phyloP scores from a whole-genome alignment of 768 basidiomycete genomes.

The Leccinum olivaceopallidum region DNA sequence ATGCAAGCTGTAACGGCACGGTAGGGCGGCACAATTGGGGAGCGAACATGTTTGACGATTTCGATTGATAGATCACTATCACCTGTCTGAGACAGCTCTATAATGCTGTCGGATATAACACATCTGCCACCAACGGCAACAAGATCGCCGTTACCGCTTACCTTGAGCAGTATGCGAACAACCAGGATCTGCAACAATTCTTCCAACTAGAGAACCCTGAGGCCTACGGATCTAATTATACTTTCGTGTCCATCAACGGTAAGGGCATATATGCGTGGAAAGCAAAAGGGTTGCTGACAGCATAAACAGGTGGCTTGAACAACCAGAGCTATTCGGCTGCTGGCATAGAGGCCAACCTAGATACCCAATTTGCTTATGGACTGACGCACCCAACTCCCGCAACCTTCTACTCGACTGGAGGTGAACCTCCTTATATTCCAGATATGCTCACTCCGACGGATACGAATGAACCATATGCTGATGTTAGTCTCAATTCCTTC shows the following conservation, averaged over 20 bases:
- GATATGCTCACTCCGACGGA: constrained; percentile 42
- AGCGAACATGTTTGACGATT: neutral
- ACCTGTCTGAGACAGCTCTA: constrained; percentile 56
- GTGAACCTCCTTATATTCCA: constrained; percentile 58
- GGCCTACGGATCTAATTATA: constrained; percentile 52
- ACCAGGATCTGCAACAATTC: constrained; percentile 51
- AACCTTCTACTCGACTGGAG: constrained; percentile 65
- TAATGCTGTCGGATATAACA: constrained; percentile 47
- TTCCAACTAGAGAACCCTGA: constrained; percentile 48
- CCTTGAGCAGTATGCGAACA: constrained; percentile 54
- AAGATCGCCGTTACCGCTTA: constrained; percentile 57
- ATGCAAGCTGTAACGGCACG: constrained; percentile 47
- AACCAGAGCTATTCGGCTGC: constrained; percentile 53
- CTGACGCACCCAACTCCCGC: constrained; percentile 59
- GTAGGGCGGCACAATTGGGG: constrained; percentile 6
- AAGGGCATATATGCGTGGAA: neutral
- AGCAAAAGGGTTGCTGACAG: constrained; percentile 7
- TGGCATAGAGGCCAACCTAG: constrained; percentile 66
- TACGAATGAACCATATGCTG: constrained; percentile 50
- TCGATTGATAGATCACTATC: constrained; percentile 44
- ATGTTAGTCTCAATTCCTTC: constrained; percentile 32
- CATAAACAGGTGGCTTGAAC: constrained; percentile 54
- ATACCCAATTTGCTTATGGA: constrained; percentile 68
- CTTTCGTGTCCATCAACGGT: constrained; percentile 59
- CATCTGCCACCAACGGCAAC: constrained; percentile 45